Conservation (phyloP, 108 stramenopile species). For the Cyclotella atomus region DNA sequence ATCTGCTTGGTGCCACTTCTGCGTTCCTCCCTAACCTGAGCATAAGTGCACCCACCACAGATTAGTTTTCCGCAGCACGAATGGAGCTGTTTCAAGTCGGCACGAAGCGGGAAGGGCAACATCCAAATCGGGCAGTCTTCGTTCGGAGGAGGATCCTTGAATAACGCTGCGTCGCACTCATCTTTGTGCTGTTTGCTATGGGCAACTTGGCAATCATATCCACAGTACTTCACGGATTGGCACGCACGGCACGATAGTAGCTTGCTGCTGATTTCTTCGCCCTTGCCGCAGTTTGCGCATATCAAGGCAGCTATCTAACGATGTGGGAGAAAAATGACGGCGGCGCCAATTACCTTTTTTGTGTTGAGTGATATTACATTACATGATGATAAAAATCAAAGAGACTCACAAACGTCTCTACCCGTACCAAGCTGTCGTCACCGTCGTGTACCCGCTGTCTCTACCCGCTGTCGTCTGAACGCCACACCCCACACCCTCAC, state of each 20-base stretch:
- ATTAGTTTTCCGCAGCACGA: neutral
- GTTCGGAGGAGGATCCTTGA: neutral
- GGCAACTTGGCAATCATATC: neutral
- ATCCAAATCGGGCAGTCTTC: neutral
- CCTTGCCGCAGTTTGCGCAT: neutral
- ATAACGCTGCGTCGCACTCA: neutral
- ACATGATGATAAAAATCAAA: too few relatives aligned
- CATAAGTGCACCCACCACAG: neutral
- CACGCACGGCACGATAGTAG: neutral
- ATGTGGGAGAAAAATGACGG: too few relatives aligned
- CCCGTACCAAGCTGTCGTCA: too few relatives aligned
- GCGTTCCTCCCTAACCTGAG: too few relatives aligned
- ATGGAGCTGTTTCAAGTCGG: neutral
- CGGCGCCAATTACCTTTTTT: too few relatives aligned
- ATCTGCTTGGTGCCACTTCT: neutral
- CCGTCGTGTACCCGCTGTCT: too few relatives aligned
- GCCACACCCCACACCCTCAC: too few relatives aligned
- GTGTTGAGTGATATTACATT: too few relatives aligned
- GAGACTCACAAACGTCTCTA: too few relatives aligned
- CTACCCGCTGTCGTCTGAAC: too few relatives aligned
- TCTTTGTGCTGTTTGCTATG: neutral
- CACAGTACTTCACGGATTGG: neutral
- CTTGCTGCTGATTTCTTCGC: neutral
- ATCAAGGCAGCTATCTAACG: too few relatives aligned
- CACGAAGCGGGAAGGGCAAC: neutral